phyloP scores from a whole-genome alignment of 139 green algal genomes.

The Penium margaritaceum region DNA sequence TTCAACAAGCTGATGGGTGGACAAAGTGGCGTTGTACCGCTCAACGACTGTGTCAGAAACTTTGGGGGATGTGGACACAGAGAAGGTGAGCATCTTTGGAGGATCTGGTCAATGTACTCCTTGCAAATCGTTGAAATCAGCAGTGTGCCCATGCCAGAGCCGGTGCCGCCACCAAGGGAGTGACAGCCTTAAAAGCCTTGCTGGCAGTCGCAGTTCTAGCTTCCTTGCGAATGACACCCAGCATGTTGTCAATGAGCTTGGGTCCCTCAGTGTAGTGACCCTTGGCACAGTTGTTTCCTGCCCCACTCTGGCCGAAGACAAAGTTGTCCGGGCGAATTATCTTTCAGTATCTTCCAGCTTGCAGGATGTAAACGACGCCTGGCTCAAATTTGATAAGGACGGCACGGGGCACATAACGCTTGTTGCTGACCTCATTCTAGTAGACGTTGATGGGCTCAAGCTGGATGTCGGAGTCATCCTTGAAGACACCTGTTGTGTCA shows the following conservation, averaged over 20 bases:
- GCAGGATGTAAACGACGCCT: constrained; percentile 87
- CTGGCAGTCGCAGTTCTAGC: constrained; percentile 96
- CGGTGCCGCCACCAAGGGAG: constrained; percentile 90
- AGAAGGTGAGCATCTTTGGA: constrained; percentile 99
- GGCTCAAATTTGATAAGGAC: constrained; percentile 97
- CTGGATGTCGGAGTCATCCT: constrained; percentile 90
- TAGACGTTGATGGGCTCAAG: constrained; percentile 99
- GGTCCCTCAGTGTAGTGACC: constrained; percentile 98
- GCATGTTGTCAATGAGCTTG: constrained; percentile 95
- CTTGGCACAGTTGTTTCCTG: constrained; percentile 99
- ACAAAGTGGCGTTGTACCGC: constrained; percentile 99
- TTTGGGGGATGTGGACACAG: constrained; percentile 96
- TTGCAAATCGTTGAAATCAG: constrained; percentile 96
- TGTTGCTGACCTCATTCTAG: constrained; percentile 95
- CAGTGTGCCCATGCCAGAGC: constrained; percentile 95
- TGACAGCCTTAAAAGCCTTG: constrained; percentile 95
- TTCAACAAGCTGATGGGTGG: constrained; percentile 98
- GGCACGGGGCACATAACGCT: constrained; percentile 90
- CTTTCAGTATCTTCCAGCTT: constrained; percentile 90
- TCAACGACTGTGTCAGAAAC: constrained; percentile 99
- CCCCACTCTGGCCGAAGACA: constrained; percentile 91
- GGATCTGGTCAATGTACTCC: constrained; percentile 96
- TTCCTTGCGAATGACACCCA: constrained; percentile 96
- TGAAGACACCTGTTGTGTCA: constrained; percentile 86
- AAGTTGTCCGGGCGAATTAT: constrained; percentile 96